Base-by-base conservation (phyloP, 1,284 basidiomycete species). In the Rhodotorula sp. region DNA sequence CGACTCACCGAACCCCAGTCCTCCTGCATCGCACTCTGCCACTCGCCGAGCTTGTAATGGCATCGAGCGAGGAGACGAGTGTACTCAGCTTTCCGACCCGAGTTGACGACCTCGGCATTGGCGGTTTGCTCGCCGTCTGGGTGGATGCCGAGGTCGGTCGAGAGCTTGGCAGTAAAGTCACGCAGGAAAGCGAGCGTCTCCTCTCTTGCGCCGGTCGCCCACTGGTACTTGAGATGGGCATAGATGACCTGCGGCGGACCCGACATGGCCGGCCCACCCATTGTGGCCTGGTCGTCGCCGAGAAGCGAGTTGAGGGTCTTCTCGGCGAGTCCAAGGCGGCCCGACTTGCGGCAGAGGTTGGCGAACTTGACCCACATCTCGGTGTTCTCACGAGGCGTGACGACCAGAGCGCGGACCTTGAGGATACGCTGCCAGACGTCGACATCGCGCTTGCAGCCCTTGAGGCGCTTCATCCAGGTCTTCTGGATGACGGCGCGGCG, bases 351-450 rank as follows among this genome's bases (percentile, higher is more conserved):
- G 78, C 91, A 93, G 1, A 93, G 82, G 75, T 93, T 92, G 30
- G 91, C 91, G 77, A 93, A 92, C 80, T 91, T 90, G 81, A 93
- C 98, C 95, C 95, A 98, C 86, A 97, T 98, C 64, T 91, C 87
- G 62, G 92, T 93, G 78, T 98, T 94, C 77, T 97, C 94, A 74
- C 91, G 91, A 0, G 96, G 96, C 56, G 88, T 91, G 44, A 98
- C 84, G 30, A 99, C 94, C 60, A 99, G 86, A 1, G 94, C 93
- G 68, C 96, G 88, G 51, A 99, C 93, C 82, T 98, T 95, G 24
- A 99, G 83, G 59, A 99, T 93, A 30, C 95, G 88, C 81, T 99
- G 96, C 96, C 96, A 99, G 7, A 97, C 94, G 80, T 99, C 96
- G 27, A 99, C 96, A 76, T 99, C 96, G 24, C 93, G 91, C 79